phyloP scores from a whole-genome alignment of 495 filamentous ascomycete species.

The Penicillium pulvis region DNA sequence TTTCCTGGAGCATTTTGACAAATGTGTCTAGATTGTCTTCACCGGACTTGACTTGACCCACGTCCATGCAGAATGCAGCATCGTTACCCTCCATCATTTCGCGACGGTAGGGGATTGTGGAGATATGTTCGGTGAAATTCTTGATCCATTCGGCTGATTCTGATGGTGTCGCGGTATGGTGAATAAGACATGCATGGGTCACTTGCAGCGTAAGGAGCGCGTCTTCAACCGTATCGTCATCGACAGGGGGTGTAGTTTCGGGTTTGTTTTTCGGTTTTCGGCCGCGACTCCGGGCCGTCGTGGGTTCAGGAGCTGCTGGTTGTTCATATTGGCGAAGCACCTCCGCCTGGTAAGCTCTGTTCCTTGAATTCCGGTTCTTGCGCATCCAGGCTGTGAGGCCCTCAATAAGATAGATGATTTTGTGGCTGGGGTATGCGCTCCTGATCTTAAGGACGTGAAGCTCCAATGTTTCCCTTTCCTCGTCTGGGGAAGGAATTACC shows the following conservation, averaged over 20 bases:
- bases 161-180: slow-evolving; percentile 62
- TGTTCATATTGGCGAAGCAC: slow-evolving; percentile 58
- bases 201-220: slow-evolving; percentile 74
- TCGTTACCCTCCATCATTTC: slow-evolving; percentile 49
- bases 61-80: slow-evolving; percentile 80
- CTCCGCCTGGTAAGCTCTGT: slow-evolving; percentile 65
- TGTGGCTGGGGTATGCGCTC: slow-evolving; percentile 50
- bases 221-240: slow-evolving; percentile 74
- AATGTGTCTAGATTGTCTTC: slow-evolving; percentile 69
- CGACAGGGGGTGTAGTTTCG: slow-evolving; percentile 51
- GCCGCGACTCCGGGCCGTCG: slow-evolving; percentile 24
- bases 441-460: slow-evolving; percentile 60
- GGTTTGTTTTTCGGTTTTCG: slow-evolving; percentile 47
- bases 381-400: slow-evolving; percentile 67
- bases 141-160: slow-evolving; percentile 80
- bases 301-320: slow-evolving; percentile 20
- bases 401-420: slow-evolving; percentile 76
- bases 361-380: slow-evolving; percentile 67
- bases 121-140: slow-evolving; percentile 79
- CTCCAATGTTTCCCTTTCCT: slow-evolving; percentile 54
- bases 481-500: slow-evolving; percentile 41
- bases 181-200: slow-evolving; percentile 64
- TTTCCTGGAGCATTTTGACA: slow-evolving; percentile 76
- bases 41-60: slow-evolving; percentile 76
- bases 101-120: slow-evolving; percentile 69